A percentile compares a stretch with the other conserved stretches of the same genome.
Evolutionary conservation across 2,329 filamentous ascomycete species (phyloP).

Genomic region (Cladophialophora exuberans): DNA sequence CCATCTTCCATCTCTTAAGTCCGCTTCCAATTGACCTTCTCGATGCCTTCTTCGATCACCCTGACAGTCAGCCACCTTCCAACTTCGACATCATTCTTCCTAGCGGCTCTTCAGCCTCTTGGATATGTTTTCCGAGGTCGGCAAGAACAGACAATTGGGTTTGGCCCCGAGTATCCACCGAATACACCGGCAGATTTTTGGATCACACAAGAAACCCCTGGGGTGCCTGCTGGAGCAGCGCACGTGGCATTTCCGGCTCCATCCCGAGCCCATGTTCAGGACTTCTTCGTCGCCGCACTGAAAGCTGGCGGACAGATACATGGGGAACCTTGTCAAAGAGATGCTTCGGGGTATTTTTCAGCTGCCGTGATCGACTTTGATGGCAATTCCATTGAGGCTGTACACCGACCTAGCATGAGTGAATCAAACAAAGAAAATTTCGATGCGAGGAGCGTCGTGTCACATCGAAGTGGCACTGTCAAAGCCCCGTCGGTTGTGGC

Average conservation of each 20-base stretch:
- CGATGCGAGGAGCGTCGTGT: conserved; percentile 32
- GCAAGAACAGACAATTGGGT: conserved; percentile 63
- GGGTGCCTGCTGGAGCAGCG: conserved; percentile 56
- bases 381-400: conserved; percentile 80
- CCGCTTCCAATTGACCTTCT: not conserved
- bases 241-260: conserved; percentile 71
- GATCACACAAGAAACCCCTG: conserved; percentile 63
- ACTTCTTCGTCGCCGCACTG: conserved; percentile 72
- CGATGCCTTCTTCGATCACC: conserved; percentile 66
- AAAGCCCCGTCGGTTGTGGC: conserved; percentile 21
- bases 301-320: conserved; percentile 66
- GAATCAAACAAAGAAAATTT: conserved; percentile 38
- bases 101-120: conserved; percentile 75
- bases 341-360: conserved; percentile 61
- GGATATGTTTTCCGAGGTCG: conserved; percentile 72
- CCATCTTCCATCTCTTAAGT: conserved; percentile 21
- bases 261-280: conserved; percentile 66
- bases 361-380: conserved; percentile 74
- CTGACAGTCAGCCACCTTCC: conserved; percentile 76
- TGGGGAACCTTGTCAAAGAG: conserved; percentile 58
- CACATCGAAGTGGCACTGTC: conserved; percentile 8
- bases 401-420: conserved; percentile 68
- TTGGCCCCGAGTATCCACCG: conserved; percentile 56
- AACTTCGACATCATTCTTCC: conserved; percentile 80
- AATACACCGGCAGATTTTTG: conserved; percentile 63